A percentile compares a stretch with the other conserved stretches of the same genome.
Conservation (phyloP, 1,284 basidiomycete species). For the Earliella scabrosa region DNA sequence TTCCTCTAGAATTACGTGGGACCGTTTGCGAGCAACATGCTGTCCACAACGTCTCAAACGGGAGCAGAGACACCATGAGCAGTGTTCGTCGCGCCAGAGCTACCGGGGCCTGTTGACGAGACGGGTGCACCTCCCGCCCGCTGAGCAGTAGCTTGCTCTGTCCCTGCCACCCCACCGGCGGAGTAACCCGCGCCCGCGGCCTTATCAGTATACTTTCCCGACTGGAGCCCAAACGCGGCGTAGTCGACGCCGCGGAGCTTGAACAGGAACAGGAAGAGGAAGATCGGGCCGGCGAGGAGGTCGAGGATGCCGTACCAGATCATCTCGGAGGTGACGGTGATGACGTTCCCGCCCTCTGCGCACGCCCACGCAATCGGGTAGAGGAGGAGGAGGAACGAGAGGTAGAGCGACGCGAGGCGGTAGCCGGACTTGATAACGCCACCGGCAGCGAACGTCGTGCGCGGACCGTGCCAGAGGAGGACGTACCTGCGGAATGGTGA, state of each 20-base stretch:
- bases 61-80: too few relatives aligned
- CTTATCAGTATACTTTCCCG: conserved; percentile 31
- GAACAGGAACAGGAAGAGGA: conserved; percentile 40
- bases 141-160: too few relatives aligned
- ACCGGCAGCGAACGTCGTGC: conserved; percentile 41
- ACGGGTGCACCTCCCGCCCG: too few relatives aligned
- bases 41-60: too few relatives aligned
- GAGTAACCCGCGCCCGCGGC: conserved; percentile 2
- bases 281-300: conserved; percentile 56
- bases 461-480: conserved; percentile 34
- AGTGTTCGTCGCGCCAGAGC: too few relatives aligned
- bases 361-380: conserved; percentile 55
- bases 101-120: too few relatives aligned
- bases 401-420: conserved; percentile 43
- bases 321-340: conserved; percentile 48
- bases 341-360: conserved; percentile 51
- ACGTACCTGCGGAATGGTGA: conserved; percentile 30
- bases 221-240: conserved; percentile 30
- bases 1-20: too few relatives aligned
- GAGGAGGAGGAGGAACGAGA: conserved; percentile 55
- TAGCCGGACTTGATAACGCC: conserved; percentile 45
- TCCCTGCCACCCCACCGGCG: too few relatives aligned
- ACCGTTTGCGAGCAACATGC: too few relatives aligned
- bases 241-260: conserved; percentile 35
- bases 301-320: conserved; percentile 67